A percentile compares a stretch with the other conserved stretches of the same genome.
These are phyloP conservation scores for Ashbya aceris DNA, from an alignment of 1,139 yeast genomes.

Conservation along the genomic window DNA sequence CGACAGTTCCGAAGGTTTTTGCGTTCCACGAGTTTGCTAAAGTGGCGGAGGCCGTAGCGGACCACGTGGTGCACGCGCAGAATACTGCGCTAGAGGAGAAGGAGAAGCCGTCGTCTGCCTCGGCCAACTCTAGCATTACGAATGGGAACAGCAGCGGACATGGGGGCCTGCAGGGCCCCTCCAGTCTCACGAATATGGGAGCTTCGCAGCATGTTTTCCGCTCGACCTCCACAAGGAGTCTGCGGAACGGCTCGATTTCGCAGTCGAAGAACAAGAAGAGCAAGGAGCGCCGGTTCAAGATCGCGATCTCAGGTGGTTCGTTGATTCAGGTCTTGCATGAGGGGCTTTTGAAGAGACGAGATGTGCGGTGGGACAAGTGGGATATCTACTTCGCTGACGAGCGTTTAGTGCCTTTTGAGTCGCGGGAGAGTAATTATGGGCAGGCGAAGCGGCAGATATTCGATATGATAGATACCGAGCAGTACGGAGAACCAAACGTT, in stretches of 20 bases:
- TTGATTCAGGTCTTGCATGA: slow-evolving; percentile 76
- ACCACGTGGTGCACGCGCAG: slow-evolving; percentile 75
- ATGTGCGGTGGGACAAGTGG: slow-evolving; percentile 89
- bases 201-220: slow-evolving; percentile 1
- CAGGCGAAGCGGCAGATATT: slow-evolving; percentile 74
- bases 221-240: slow-evolving; percentile 11
- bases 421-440: slow-evolving; percentile 83
- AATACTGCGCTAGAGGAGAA: slow-evolving; percentile 31
- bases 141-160: slow-evolving; percentile 3
- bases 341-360: slow-evolving; percentile 66
- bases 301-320: slow-evolving; percentile 91
- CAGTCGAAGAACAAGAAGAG: slow-evolving; percentile 25
- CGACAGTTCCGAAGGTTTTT: slow-evolving; percentile 85
- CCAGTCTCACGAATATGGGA: neutral
- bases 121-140: slow-evolving; percentile 2
- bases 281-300: slow-evolving; percentile 63
- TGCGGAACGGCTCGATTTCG: slow-evolving; percentile 11
- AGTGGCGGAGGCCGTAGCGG: slow-evolving; percentile 93
- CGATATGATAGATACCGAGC: slow-evolving; percentile 47
- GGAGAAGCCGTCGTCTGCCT: slow-evolving; percentile 1
- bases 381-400: slow-evolving; percentile 96
- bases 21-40: slow-evolving; percentile 83
- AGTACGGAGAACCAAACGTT: slow-evolving; percentile 53
- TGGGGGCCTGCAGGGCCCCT: neutral
- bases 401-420: slow-evolving; percentile 80